Conservation (phyloP, 2,329 filamentous ascomycete genomes). For the Botrytis fabae region DNA sequence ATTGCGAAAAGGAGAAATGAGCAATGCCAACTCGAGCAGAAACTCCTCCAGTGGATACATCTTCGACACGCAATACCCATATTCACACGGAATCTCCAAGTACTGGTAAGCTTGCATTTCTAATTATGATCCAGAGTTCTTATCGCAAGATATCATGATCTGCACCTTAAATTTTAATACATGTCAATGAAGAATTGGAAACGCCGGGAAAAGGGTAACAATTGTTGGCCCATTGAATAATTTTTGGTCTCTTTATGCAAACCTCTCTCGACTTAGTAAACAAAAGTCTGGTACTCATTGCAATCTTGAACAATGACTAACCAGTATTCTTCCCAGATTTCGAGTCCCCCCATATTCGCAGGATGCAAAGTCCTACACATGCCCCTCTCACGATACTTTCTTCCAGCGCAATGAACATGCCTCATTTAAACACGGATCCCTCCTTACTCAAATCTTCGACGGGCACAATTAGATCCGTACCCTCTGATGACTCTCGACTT, state of each 20-base stretch:
- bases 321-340: constrained; percentile 10
- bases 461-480: constrained; percentile 38
- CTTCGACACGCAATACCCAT: constrained; percentile 24
- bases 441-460: constrained; percentile 28
- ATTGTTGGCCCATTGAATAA: background rate
- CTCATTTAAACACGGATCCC: constrained; percentile 24
- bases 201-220: background rate
- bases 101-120: constrained; percentile 26
- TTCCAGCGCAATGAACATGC: constrained; percentile 37
- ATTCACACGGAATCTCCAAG: constrained; percentile 29
- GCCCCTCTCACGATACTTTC: constrained; percentile 20
- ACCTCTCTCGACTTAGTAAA: background rate
- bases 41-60: constrained; percentile 24
- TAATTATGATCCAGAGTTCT: constrained; percentile 5
- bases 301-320: constrained; percentile 18
- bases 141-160: constrained; percentile 15
- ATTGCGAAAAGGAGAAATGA: constrained; percentile 30
- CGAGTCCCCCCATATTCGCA: constrained; percentile 10
- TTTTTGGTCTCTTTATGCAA: constrained; percentile 10
- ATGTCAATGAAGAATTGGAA: constrained; percentile 3
- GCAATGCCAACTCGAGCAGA: constrained; percentile 30
- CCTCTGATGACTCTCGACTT: constrained; percentile 29
- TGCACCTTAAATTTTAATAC: constrained; percentile 3
- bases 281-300: background rate
- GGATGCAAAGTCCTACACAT: constrained; percentile 17